phyloP scores from a whole-genome alignment of 116 monocot genomes.

The Posidonia oceanica region DNA sequence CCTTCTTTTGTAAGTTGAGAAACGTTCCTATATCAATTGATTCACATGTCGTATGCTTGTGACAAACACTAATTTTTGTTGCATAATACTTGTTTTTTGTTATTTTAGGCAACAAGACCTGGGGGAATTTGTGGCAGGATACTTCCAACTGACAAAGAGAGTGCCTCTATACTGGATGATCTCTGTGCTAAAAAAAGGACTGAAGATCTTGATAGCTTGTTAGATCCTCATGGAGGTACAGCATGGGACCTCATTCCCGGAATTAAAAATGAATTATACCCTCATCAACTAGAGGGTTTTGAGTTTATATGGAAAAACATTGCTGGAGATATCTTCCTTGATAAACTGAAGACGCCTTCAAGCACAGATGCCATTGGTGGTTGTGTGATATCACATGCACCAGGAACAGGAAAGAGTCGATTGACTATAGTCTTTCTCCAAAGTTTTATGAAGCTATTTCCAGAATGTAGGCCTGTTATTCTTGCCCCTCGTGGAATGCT shows the following conservation, averaged over 20 bases:
- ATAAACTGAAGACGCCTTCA: constrained; percentile 22
- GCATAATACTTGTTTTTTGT: background rate
- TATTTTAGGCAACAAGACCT: constrained; percentile 6
- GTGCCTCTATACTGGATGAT: constrained; percentile 13
- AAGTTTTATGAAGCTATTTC: constrained; percentile 48
- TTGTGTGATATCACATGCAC: constrained; percentile 80
- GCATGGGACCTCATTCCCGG: constrained; percentile 75
- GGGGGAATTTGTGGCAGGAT: constrained; percentile 15
- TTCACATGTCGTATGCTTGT: background rate
- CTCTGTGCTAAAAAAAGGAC: constrained; percentile 11
- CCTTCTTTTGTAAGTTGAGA: constrained; percentile 44
- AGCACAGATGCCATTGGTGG: constrained; percentile 35
- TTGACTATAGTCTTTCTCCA: constrained; percentile 60
- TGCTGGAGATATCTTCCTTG: constrained; percentile 40
- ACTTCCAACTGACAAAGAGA: constrained; percentile 4
- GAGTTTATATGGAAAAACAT: constrained; percentile 87
- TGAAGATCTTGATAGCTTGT: constrained; percentile 4
- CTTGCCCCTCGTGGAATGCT: constrained; percentile 59
- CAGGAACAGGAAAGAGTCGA: constrained; percentile 75
- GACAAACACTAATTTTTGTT: background rate
- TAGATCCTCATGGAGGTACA: constrained; percentile 20
- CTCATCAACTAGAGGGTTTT: constrained; percentile 65
- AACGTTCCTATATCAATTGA: background rate
- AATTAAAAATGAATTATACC: constrained; percentile 23
- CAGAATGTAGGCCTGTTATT: constrained; percentile 53